phyloP scores from a whole-genome alignment of 768 basidiomycete genomes.

The Lactarius evosmus region DNA sequence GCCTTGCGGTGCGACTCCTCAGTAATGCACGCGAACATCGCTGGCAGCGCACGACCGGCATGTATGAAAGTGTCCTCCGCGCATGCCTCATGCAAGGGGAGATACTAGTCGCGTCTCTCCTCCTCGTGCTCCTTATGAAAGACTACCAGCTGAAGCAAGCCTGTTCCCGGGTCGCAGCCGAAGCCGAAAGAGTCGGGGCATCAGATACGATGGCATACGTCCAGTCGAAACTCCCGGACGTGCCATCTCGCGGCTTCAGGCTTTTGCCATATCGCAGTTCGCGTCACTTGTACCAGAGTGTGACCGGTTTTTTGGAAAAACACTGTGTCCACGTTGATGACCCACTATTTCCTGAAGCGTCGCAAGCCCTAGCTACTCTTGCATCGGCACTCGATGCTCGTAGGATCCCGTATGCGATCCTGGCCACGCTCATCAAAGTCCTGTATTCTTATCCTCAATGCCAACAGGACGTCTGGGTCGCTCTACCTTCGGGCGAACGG shows the following conservation, averaged over 20 bases:
- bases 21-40: slow-evolving; percentile 50
- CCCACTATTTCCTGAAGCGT: slow-evolving; percentile 22
- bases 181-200: slow-evolving; percentile 30
- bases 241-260: slow-evolving; percentile 12
- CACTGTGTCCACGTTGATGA: slow-evolving; percentile 16
- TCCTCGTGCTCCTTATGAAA: slow-evolving; percentile 63
- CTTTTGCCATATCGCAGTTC: slow-evolving; percentile 6
- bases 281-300: not conserved
- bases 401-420: slow-evolving; percentile 4
- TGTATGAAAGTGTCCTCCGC: slow-evolving; percentile 59
- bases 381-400: slow-evolving; percentile 19
- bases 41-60: slow-evolving; percentile 52
- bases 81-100: slow-evolving; percentile 75
- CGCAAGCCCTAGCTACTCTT: slow-evolving; percentile 26
- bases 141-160: slow-evolving; percentile 49
- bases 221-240: slow-evolving; percentile 30
- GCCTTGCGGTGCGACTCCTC: slow-evolving; percentile 53
- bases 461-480: slow-evolving; percentile 30
- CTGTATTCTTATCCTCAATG: slow-evolving; percentile 31
- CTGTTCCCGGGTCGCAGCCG: slow-evolving; percentile 31
- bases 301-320: slow-evolving; percentile 27
- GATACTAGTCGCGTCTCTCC: slow-evolving; percentile 67
- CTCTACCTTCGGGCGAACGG: slow-evolving; percentile 15
- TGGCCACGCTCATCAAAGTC: slow-evolving; percentile 24
- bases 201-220: slow-evolving; percentile 24